These are phyloP conservation scores for Boletus rubroflammeus DNA, from an alignment of 768 basidiomycete species.

Conservation along the genomic window DNA sequence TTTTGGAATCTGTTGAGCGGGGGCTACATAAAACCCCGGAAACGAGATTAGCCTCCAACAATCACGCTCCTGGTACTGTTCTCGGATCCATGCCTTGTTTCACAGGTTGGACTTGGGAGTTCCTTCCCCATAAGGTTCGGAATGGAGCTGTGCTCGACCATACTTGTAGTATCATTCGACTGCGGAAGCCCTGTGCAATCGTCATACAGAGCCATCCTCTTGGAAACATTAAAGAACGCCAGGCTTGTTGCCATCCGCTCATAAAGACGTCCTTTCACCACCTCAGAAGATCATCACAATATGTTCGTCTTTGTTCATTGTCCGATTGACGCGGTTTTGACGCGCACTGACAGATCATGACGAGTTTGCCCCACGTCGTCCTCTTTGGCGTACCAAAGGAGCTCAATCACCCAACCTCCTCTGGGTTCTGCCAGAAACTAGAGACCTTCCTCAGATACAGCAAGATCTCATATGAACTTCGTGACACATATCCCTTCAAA, in stretches of 20 bases:
- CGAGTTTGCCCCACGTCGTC: not conserved
- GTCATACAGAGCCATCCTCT: too few relatives aligned
- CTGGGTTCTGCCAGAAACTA: conserved; percentile 33
- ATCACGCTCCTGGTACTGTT: not conserved
- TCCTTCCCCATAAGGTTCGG: not conserved
- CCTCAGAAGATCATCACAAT: not conserved
- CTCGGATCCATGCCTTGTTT: not conserved
- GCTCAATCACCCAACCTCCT: conserved; percentile 18
- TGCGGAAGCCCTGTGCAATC: not conserved
- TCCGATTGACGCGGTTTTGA: not conserved
- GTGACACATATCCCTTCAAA: conserved; percentile 18
- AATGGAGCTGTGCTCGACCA: not conserved
- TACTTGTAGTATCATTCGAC: not conserved
- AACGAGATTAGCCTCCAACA: not conserved
- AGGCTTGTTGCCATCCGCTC: not conserved
- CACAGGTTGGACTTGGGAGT: not conserved
- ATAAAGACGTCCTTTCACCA: not conserved
- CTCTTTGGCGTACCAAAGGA: conserved; percentile 22
- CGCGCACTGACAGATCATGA: conserved; percentile 9
- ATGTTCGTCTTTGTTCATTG: not conserved
- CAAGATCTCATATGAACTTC: conserved; percentile 21
- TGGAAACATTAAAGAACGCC: not conserved
- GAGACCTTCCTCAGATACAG: not conserved
- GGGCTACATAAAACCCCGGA: conserved; percentile 1
- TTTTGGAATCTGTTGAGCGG: not conserved